phyloP scores from a whole-genome alignment of 306 rosid species.

The Trifolium repens region DNA sequence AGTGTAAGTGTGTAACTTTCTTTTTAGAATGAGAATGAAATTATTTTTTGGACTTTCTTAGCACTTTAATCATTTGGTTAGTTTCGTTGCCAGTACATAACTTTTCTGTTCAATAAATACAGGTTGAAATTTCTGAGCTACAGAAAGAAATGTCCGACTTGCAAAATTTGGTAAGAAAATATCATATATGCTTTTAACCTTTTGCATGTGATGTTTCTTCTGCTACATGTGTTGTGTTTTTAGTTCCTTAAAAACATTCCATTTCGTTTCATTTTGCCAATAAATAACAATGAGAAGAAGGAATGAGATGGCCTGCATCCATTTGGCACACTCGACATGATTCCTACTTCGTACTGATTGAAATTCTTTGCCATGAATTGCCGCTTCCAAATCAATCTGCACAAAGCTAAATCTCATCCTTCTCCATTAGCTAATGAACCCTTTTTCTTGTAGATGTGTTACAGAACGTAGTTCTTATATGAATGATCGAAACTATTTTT shows the following conservation, averaged over 20 bases:
- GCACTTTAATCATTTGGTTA: conserved; percentile 30
- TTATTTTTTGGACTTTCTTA: conserved; percentile 10
- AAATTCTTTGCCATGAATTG: neutral
- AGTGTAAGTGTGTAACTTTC: neutral
- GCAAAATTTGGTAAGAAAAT: conserved; percentile 67
- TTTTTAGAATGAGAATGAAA: neutral
- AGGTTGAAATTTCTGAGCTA: conserved; percentile 75
- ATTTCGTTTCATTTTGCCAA: conserved; percentile 27
- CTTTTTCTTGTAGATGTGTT: conserved; percentile 31
- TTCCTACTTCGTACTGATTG: conserved; percentile 19
- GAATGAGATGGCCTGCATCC: neutral
- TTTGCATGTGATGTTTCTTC: conserved; percentile 28
- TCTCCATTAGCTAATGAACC: conserved; percentile 9
- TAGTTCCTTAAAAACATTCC: conserved; percentile 6
- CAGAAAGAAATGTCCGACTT: conserved; percentile 51
- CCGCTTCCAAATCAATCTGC: conserved; percentile 11
- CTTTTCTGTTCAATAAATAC: conserved; percentile 45
- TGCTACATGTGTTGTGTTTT: conserved; percentile 6
- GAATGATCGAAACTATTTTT: conserved; percentile 26
- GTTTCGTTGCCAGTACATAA: conserved; percentile 31
- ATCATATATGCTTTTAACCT: conserved; percentile 5
- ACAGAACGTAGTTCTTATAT: conserved; percentile 26
- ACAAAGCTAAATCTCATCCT: conserved; percentile 11
- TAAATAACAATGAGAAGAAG: conserved; percentile 18
- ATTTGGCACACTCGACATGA: conserved; percentile 6